Base-by-base conservation (phyloP, 805 yeast species). In the Nematodospora valgi region DNA sequence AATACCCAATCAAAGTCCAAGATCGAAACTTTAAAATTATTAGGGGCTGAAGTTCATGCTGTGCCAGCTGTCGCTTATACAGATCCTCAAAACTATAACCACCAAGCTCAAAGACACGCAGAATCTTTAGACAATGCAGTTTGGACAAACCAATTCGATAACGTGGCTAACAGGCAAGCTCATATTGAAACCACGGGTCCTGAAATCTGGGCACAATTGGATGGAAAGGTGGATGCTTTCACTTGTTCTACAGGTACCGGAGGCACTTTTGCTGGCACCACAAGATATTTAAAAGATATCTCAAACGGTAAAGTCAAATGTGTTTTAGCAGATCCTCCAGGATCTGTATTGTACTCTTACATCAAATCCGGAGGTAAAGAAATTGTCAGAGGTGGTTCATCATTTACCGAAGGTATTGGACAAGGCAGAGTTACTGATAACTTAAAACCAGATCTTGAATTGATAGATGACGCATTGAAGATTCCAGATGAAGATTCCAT, bases 321-420 rank as follows among this genome's bases (percentile, higher is more conserved):
- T 27, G 78, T 72, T 34, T 75, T 86, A 40, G 95, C 97, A 1
- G 97, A 89, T 59, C 96, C 97, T 15, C 96, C 96, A 10, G 96
- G 97, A 39, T 81, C 93, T 3, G 85, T 84, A 32, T 70, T 89
- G 30, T 86, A 85, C 63, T 76, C 87, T 7, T 87, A 81, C 54
- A 78, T 89, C 41, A 79, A 76, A 41, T 68, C 84, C 4, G 77
- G 79, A 12, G 91, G 91, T 21, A 66, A 80, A 53, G 70, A 74
- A 8, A 61, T 82, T 38, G 86, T 78, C 27, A 75, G 88, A 50
- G 70, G 74, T 1, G 97, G 97, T 20, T 77, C 86, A 3, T 83
- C 95, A 0, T 87, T 89, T 59, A 89, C 96, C 19, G 97, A 89
- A 64, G 97, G 97, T 21, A 87, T 89, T 62, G 97, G 97, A 19